phyloP scores from a whole-genome alignment of 2,329 filamentous ascomycete genomes.

The Claviceps sp. region DNA sequence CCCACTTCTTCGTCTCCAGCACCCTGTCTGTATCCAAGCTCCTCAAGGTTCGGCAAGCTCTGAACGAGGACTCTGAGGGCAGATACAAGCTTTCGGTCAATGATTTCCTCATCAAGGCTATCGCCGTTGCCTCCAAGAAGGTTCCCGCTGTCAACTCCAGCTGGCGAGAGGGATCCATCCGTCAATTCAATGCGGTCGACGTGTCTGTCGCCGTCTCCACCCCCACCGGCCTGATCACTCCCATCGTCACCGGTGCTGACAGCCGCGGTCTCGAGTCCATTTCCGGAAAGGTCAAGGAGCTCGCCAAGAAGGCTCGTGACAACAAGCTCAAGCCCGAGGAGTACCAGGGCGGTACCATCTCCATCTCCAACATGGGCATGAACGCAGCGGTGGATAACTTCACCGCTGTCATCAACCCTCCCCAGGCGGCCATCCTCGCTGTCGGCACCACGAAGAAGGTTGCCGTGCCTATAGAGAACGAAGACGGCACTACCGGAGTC shows the following conservation, averaged over 20 bases:
- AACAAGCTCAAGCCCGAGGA: slow-evolving; percentile 99
- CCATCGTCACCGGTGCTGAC: slow-evolving; percentile 85
- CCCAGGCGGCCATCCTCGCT: slow-evolving; percentile 88
- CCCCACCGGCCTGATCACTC: slow-evolving; percentile 87
- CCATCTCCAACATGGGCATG: slow-evolving; percentile 99
- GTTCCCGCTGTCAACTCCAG: slow-evolving; percentile 92
- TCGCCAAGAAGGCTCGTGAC: slow-evolving; percentile 89
- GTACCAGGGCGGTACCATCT: slow-evolving; percentile 97
- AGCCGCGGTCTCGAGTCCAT: slow-evolving; percentile 78
- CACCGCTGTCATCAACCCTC: slow-evolving; percentile 97
- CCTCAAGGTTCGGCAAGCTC: slow-evolving; percentile 83
- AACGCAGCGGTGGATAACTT: slow-evolving; percentile 93
- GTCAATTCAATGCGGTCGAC: slow-evolving; percentile 85
- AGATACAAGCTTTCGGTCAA: slow-evolving; percentile 99
- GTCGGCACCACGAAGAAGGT: slow-evolving; percentile 95
- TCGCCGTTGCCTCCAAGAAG: slow-evolving; percentile 77
- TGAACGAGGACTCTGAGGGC: slow-evolving; percentile 79
- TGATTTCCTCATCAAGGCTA: slow-evolving; percentile 97
- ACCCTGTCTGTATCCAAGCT: slow-evolving; percentile 89
- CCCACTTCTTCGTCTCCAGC: slow-evolving; percentile 94
- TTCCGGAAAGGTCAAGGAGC: slow-evolving; percentile 82
- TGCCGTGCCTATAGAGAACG: slow-evolving; percentile 70
- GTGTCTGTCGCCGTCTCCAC: slow-evolving; percentile 94
- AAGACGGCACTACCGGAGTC: slow-evolving; percentile 60
- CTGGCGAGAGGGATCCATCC: slow-evolving; percentile 83